Base-by-base conservation (phyloP, 345 rosid genomes). In the Pistacia vera region DNA sequence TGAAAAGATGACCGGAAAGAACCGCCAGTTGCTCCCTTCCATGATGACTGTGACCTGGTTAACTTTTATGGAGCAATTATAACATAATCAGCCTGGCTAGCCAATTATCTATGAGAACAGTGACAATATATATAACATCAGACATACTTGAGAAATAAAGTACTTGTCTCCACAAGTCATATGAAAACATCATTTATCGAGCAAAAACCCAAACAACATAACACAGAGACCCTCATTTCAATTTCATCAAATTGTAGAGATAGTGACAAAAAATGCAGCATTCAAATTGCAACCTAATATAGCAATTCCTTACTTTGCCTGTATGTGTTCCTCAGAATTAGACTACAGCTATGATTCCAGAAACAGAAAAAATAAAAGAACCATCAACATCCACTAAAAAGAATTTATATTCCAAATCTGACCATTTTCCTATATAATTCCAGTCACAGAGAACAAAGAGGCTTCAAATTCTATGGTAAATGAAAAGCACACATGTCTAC, bases 1-100 rank as follows among this genome's bases (percentile, higher is more conserved):
- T 87, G 97, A 79, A 84, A 92, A 76, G 89, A 55, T 74, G 93
- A 81, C 68, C 97, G 85, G 69, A 90, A 96, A 77, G 97, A 92
- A 81, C 84, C 70, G 14, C 90, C 83, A 25, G 73, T 84, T 63
- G 80, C 70, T 70, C 88, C 87, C 81, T 77, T 89, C 75, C 85
- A 46, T 0, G 86, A 78, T 75, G 94, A 78, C 54, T 86, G 94
- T 72, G 96, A 78, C 88, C 97, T 90, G 66, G 71, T 82, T 77
- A 93, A 78, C 99, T 95, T 80, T 62, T 71, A 64, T 57, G 55
- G 60, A 28, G 41, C 68, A 77, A 76, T 69, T 69, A 73, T 49
- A 85, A 77, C 61, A 74, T 64, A 75, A 76, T 83, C 81, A 83
- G 79, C 69, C 66, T 33, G 25, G 64, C 22, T 17, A 69, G 20